Base-by-base conservation (phyloP, 345 rosid species). In the Salix brachista region DNA sequence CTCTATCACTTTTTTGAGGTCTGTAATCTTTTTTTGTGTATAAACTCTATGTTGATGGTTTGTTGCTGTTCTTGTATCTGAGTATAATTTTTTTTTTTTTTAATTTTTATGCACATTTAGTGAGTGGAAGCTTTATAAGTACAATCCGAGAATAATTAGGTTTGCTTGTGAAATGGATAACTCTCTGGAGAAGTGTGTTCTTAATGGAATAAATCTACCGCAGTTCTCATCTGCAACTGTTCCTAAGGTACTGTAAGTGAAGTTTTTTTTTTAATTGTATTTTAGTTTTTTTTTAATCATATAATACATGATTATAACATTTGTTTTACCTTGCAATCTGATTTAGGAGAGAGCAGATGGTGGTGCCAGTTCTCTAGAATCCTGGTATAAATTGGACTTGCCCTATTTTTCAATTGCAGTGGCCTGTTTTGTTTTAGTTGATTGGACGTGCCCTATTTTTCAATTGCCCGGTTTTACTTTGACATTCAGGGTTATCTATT, bases 161-260 rank as follows among this genome's bases (percentile, higher is more conserved):
- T 93, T 96, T 86, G 81, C 83, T 78, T 46, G 77, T 32, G 89
- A 85, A 79, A 72, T 37, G 28, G 81, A 67, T 71, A 64, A 34
- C 76, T n/a, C 80, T 54, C 70, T 32, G 8, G 77, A 71, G 26
- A 76, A 69, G 67, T 75, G 50, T 42, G 74, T 50, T 82, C 67
- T 70, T 14, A 46, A 73, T 70, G 83, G 73, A 62, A 72, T 84
- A n/a, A 81, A 25, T 70, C 81, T 96, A 80, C 94, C 94, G 65
- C 98, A 89, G 30, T 92, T 96, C 86, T 96, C 99, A 64, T 91
- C 99, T 0, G 90, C 93, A 36, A 73, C 90, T 73, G 88, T 89
- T 77, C 92, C 91, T 10, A 83, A 85, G 92, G 97, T 96, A 82
- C 75, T 65, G n/a, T 72, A 28, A 36, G 21, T 36, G 7, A 52